Evolutionary conservation across 441 rosid genomes (phyloP), one percentile per base, ranked within the genome.

Genomic region (Manihot esculenta): DNA sequence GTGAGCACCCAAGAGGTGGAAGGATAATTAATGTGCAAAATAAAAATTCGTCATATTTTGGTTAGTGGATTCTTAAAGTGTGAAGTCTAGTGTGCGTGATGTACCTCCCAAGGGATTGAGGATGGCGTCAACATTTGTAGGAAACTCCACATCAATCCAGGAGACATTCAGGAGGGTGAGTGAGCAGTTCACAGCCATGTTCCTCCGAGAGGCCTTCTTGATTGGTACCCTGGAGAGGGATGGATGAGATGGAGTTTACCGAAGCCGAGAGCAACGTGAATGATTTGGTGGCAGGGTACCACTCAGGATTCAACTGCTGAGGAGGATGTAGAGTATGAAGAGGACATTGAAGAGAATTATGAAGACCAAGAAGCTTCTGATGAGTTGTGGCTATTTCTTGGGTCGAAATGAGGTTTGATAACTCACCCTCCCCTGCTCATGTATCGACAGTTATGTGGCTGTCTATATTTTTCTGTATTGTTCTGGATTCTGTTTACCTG

Each of bases 1-100:
- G 90, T 90, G 96, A 92, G 97, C 86, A 92, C 97, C 58, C 88
- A 92, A 69, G 96, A 89, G 79, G 97, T 92, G 26, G 97, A 92
- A 95, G 88, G 77, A 89, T 92, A 79, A 74, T 89, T 12, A 92
- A 89, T 67, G 96, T 92, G 59, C 97, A 92, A 88, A 92, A 92
- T 87, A 92, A 92, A 79, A 92, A 92, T 77, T 92, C 97, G 0
- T 92, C 96, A 0, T 92, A 92, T 83, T 92, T 92, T n/a, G 97
- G 89, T 26, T 95, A 92, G 77, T 92, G 97, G 97, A 92, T 92
- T 50, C 97, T 96, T 1, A 88, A 92, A 92, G 89, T 51, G 94
- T 92, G 65, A 92, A 92, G 81, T 89, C 97, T 14, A 89, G 94
- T 51, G 96, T 89, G 62, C 89, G 97, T 42, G 97, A 92, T 69